Conservation (phyloP, 2,329 filamentous ascomycete genomes). For the Calonectria montana region DNA sequence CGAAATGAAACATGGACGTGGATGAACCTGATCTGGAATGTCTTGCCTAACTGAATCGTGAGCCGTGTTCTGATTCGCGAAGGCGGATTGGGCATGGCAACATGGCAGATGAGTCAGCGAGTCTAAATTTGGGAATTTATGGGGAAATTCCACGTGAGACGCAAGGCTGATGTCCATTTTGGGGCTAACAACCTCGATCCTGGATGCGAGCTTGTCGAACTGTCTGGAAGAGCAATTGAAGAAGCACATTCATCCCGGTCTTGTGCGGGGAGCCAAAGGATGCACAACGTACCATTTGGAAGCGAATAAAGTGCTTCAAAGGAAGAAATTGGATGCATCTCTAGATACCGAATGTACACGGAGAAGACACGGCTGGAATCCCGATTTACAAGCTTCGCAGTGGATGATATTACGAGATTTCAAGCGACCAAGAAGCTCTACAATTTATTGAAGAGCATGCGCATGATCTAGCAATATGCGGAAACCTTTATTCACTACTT, state of each 20-base stretch:
- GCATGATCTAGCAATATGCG: neutral
- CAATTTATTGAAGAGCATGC: neutral
- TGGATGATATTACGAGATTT: slow-evolving; percentile 30
- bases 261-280: neutral
- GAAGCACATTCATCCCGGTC: neutral
- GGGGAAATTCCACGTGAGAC: slow-evolving; percentile 44
- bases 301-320: neutral
- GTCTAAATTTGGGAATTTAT: slow-evolving; percentile 31
- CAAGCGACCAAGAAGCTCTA: neutral
- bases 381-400: slow-evolving; percentile 4
- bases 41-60: slow-evolving; percentile 15
- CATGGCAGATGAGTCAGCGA: slow-evolving; percentile 40
- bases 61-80: slow-evolving; percentile 14
- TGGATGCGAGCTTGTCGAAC: slow-evolving; percentile 6
- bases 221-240: neutral
- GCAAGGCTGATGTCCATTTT: slow-evolving; percentile 43
- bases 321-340: neutral
- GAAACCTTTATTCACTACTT: neutral
- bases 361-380: slow-evolving; percentile 24
- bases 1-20: neutral
- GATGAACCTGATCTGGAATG: neutral
- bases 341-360: slow-evolving; percentile 1
- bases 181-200: slow-evolving; percentile 33
- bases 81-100: neutral
- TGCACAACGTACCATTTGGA: neutral